These are phyloP conservation scores for Cryptococcus sp. DNA, from an alignment of 1,284 basidiomycete genomes.

Conservation along the genomic window DNA sequence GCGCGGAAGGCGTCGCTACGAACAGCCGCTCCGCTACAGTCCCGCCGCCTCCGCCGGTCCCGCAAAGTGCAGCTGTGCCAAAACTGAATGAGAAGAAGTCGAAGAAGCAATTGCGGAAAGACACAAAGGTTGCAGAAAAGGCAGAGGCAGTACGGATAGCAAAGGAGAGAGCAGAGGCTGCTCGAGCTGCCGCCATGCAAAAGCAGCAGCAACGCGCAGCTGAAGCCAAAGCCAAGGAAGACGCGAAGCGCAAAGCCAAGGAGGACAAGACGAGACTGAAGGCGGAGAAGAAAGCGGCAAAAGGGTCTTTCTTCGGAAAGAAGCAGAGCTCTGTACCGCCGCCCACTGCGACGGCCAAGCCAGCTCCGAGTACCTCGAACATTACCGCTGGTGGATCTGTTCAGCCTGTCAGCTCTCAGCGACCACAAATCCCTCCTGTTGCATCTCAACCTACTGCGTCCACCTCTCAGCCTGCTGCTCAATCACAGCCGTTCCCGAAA, in stretches of 20 bases:
- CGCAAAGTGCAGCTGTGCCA: not conserved
- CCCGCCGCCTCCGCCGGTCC: constrained; percentile 10
- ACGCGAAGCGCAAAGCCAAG: constrained; percentile 28
- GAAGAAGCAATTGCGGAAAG: constrained; percentile 72
- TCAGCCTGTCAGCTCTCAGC: no score
- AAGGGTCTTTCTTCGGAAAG: constrained; percentile 14
- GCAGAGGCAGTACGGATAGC: constrained; percentile 26
- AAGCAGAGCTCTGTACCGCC: not conserved
- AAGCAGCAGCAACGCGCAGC: constrained; percentile 18
- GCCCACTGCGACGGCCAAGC: not conserved
- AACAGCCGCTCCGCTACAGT: not conserved
- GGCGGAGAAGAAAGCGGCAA: constrained; percentile 26
- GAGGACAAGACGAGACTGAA: constrained; percentile 28
- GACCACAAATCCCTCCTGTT: no score
- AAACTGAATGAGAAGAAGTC: constrained; percentile 56
- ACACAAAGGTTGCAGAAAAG: constrained; percentile 54
- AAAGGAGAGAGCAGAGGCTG: constrained; percentile 24
- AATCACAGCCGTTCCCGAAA: constrained; percentile 10
- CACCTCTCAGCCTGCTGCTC: not conserved
- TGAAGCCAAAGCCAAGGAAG: constrained; percentile 26
- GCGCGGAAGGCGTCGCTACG: constrained; percentile 16
- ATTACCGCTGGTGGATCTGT: not conserved
- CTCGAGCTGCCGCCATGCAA: constrained; percentile 23
- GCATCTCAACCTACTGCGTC: not conserved
- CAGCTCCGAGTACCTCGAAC: constrained; percentile 1